Evolutionary conservation across 495 filamentous ascomycete species (phyloP), one percentile per base, ranked within the genome.

Genomic region (Chaetomium fimeti): DNA sequence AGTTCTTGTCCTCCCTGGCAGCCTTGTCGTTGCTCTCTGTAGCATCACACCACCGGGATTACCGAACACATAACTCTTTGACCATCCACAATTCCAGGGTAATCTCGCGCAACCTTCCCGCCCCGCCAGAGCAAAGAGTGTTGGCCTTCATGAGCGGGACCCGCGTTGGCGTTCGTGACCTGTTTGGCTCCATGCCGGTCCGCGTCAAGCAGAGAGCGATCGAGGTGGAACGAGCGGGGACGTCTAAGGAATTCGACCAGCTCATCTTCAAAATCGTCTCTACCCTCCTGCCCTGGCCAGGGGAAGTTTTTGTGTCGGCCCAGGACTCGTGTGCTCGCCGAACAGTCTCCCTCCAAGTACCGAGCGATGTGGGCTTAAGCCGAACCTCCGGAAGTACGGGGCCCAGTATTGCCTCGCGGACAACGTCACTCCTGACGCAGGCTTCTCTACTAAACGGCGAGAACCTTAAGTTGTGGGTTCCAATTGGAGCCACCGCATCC

Each of bases 131-230:
- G 45, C 84, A 91, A 38, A 77, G 81, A 29, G 65, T 94, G 5
- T 69, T 76, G 9, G 75, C 75, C 66, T 79, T 81, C 57, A 67
- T 77, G 16, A 88, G 91, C 76, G 95, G 94, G 7, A 97, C 93
- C 2, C 81, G 87, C 53, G 87, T 94, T 11, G 84, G 82, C 5
- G 90, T 97, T 3, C 86, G 90, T 65, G 90, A 96, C 70, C 80
- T 98, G 15, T 98, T 97, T 75, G 94, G 93, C 2, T 92, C 91
- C 55, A 92, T 98, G 88, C 94, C 94, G 2, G 94, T 98, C 13
- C 88, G 95, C n/a, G 88, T 97, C 24, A 96, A 94, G 75, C 90
- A 89, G 69, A 83, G 92, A 68, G 78, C 79, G 2, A 76, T 82
- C 13, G 84, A 89, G 51, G 63, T 85, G 3, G 88, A 92, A 32